These are phyloP conservation scores for Parafenestella ontariensis DNA, from an alignment of 2,329 filamentous ascomycete genomes.

Conservation along the genomic window DNA sequence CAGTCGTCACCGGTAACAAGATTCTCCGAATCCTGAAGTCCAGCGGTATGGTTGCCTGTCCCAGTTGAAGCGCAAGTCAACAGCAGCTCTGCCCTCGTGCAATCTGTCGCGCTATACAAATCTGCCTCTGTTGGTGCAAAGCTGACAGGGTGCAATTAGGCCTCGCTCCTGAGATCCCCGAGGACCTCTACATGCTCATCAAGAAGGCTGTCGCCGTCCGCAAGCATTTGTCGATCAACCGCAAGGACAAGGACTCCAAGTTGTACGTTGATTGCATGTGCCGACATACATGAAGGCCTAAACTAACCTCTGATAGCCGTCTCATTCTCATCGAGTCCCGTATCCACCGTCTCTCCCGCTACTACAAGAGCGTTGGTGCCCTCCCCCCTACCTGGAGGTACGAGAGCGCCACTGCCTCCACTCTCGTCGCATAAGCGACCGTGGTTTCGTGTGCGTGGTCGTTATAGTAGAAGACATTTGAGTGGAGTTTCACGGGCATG, in stretches of 20 bases:
- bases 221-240: conserved; percentile 99
- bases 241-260: conserved; percentile 99
- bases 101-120: conserved; percentile 76
- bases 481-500: conserved; percentile 47
- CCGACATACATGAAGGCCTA: background rate
- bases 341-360: conserved; percentile 98
- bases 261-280: conserved; percentile 59
- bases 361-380: conserved; percentile 96
- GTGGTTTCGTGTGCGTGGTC: conserved; percentile 30
- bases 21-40: conserved; percentile 99
- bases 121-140: conserved; percentile 50
- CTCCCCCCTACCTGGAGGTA: conserved; percentile 97
- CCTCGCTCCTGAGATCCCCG: conserved; percentile 97
- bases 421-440: conserved; percentile 52
- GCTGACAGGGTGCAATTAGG: conserved; percentile 64
- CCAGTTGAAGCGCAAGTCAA: conserved; percentile 52
- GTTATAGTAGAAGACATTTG: conserved; percentile 36
- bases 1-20: conserved; percentile 81
- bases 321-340: conserved; percentile 99
- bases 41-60: conserved; percentile 76
- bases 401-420: conserved; percentile 88
- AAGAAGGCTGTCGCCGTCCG: conserved; percentile 95
- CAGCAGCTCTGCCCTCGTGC: conserved; percentile 37
- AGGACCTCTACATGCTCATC: conserved; percentile 99
- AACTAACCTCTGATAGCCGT: conserved; percentile 60